Base-by-base conservation (phyloP, 225 moss, liverwort and hornwort species). In the Bryum argenteum region DNA sequence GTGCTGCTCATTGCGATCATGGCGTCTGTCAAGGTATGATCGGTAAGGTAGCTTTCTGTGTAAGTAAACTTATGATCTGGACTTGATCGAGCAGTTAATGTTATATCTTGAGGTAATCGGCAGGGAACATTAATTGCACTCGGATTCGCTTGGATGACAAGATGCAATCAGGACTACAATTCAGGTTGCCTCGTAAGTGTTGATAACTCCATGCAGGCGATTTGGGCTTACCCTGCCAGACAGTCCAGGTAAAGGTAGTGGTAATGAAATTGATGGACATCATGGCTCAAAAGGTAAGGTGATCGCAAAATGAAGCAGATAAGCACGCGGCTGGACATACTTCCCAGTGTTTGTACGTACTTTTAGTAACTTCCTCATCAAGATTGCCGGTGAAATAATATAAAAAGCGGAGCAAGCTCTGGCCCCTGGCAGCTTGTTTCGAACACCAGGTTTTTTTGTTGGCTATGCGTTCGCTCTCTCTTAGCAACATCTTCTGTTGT, bases 291-390 rank as follows among this genome's bases (percentile, higher is more conserved):
- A n/a, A n/a, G n/a, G n/a, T n/a, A n/a, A n/a, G n/a, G n/a, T 54
- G 38, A 0, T 17, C 38, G 38, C 14, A n/a, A n/a, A n/a, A 39
- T 14, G 0, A 1, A 16, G 22, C 6, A 37, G n/a, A 19, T 13
- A 40, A 1, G 7, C 55, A 17, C 42, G 24, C 24, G 19, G 13
- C 40, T 3, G 11, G 17, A 0, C 23, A 75, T 6, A 15, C 38
- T 48, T 20, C 13, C 24, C 61, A 18, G 43, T 26, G 53, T 16
- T 44, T 24, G 11, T 55, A 10, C 13, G 20, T 40, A 13, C 50
- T 14, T 8, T 14, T 8, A 64, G 22, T 60, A 75, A 66, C 75
- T 18, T 80, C 75, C 19, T 50, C 21, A 48, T n/a, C 61, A 80
- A 71, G 76, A 41, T 71, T 80, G 54, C 1, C 54, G 42, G 14